Conservation (phyloP, 139 green algal genomes). For the Chlorella sorokiniana region DNA sequence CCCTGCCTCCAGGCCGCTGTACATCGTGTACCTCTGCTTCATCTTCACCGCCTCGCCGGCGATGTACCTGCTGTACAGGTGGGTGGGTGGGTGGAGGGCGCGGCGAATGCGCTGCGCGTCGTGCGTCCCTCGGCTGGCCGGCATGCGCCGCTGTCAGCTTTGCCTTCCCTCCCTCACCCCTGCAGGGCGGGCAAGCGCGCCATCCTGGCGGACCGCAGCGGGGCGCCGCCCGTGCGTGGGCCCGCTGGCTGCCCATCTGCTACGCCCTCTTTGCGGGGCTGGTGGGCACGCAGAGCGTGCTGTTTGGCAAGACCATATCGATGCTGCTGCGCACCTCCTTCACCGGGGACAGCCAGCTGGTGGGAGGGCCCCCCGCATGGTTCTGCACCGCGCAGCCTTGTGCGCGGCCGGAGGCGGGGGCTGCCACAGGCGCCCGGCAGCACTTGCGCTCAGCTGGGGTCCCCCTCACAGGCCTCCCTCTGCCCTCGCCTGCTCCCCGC, state of each 20-base stretch:
- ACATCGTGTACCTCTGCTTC: conserved; percentile 74
- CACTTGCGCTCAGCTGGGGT: background rate
- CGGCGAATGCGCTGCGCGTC: background rate
- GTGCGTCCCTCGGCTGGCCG: background rate
- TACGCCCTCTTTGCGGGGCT: conserved; percentile 80
- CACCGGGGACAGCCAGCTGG: conserved; percentile 72
- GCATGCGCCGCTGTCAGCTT: background rate
- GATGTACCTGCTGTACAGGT: conserved; percentile 57
- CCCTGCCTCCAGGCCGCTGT: conserved; percentile 60
- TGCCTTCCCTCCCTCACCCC: background rate
- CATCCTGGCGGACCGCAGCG: conserved; percentile 10
- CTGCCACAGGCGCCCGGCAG: background rate
- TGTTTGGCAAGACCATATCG: conserved; percentile 87
- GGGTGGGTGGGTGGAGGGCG: background rate
- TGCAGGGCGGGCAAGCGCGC: conserved; percentile 22
- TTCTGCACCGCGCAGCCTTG: background rate
- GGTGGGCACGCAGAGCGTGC: conserved; percentile 83
- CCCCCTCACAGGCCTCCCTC: no score
- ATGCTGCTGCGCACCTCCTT: conserved; percentile 79
- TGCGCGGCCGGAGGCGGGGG: background rate
- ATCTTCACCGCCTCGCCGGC: conserved; percentile 46
- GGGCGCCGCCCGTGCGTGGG: conserved; percentile 45
- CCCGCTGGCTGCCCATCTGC: conserved; percentile 66
- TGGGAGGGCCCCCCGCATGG: background rate
- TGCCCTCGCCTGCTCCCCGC: background rate